Base-by-base conservation (phyloP, 768 basidiomycete species). In the Tremella yokohamensis region DNA sequence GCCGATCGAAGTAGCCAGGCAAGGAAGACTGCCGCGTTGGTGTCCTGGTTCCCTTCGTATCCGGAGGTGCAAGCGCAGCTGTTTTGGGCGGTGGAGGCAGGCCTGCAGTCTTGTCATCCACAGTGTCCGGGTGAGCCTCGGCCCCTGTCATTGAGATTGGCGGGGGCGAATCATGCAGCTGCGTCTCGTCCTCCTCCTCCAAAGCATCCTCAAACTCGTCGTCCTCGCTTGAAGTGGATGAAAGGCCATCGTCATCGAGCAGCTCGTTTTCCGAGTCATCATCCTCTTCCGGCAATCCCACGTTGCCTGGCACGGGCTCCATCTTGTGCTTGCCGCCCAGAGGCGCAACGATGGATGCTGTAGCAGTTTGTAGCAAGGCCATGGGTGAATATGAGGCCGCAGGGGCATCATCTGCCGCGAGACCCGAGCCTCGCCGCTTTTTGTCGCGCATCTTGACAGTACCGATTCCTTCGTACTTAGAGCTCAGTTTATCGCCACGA, bases 231-330 rank as follows among this genome's bases (percentile, higher is more conserved):
- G 63, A 65, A 38, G 57, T 63, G 2, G 69, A 64, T 1, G 68
- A 63, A 25, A 70, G 52, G 8, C 70, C 73, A 37, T 68, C 63
- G 44, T 72, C 71, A 19, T 42, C 61, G 19, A 68, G 59, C 1
- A 62, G 55, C 39, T 61, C 61, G 13, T 76, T 75, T 1, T 76
- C 76, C 24, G 80, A 79, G 3, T 77, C 79, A 40, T 83, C 82
- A 0, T 81, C 82, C 25, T 56, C 55, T 18, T 52, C 37, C 16
- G 57, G 18, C 18, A 53, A 9, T 16, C n/a, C 18, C 7, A 29
- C 49, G 16, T 24, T 26, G 8, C 84, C 86, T 9, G 89, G 78
- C 3, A 85, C n/a, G 51, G 63, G 54, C 84, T 47, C 42, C 44
- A 60, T 65, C 52, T 63, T 63, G 49, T 70, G 63, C 1, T 54